phyloP scores from a whole-genome alignment of 2,329 filamentous ascomycete genomes.

The Diatrype stigma region DNA sequence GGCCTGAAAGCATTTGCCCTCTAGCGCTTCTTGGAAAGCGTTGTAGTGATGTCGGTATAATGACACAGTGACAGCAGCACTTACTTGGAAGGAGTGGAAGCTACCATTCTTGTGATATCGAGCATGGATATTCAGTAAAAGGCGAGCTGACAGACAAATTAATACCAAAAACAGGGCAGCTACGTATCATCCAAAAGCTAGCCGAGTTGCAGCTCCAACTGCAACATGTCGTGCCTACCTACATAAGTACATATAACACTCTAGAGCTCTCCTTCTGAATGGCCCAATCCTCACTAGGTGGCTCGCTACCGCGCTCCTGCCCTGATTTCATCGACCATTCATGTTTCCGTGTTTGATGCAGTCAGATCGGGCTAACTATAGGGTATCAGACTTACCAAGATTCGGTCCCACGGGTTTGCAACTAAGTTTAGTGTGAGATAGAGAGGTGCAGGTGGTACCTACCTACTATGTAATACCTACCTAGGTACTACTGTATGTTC shows the following conservation, averaged over 20 bases:
- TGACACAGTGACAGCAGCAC: no score
- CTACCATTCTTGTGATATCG: neutral
- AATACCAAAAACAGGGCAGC: no score
- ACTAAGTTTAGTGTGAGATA: neutral
- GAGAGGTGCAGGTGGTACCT: neutral
- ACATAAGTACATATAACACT: constrained; percentile 4
- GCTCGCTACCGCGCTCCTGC: constrained; percentile 16
- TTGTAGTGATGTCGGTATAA: no score
- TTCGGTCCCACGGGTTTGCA: neutral
- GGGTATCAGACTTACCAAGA: no score
- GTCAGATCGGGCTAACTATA: neutral
- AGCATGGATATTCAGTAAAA: no score
- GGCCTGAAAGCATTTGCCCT: no score
- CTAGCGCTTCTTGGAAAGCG: no score
- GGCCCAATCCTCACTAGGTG: neutral
- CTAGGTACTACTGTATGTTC: no score
- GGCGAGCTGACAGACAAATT: no score
- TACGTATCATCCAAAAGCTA: neutral
- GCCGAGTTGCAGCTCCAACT: neutral
- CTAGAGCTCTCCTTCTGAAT: constrained; percentile 1
- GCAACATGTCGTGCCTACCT: constrained; percentile 7
- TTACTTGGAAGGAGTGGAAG: no score
- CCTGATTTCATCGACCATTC: constrained; percentile 13
- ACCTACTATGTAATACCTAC: no score
- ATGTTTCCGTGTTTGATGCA: neutral